Evolutionary conservation across 2,329 filamentous ascomycete species (phyloP).

Genomic region (Ascochyta lentis): DNA sequence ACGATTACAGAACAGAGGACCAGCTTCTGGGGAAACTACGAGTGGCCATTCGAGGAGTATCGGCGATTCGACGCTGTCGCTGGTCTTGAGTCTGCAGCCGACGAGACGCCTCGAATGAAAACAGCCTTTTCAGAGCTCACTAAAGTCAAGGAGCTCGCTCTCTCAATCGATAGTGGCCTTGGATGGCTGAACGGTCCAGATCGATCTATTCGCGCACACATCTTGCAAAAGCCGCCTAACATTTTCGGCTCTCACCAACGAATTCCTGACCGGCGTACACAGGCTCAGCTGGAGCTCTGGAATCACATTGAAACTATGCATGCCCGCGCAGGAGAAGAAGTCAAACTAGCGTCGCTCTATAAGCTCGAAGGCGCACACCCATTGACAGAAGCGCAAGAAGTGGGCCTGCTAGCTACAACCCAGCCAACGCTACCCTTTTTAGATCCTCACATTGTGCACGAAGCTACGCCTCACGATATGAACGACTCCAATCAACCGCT

Average conservation of each 20-base stretch:
- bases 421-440: slow-evolving; percentile 42
- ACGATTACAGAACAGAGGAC: slow-evolving; percentile 60
- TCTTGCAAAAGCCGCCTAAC: slow-evolving; percentile 51
- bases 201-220: slow-evolving; percentile 56
- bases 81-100: slow-evolving; percentile 67
- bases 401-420: slow-evolving; percentile 15
- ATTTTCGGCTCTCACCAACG: slow-evolving; percentile 56
- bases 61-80: slow-evolving; percentile 66
- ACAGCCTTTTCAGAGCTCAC: slow-evolving; percentile 64
- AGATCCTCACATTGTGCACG: slow-evolving; percentile 36
- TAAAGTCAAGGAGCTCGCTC: slow-evolving; percentile 66
- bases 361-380: slow-evolving; percentile 29
- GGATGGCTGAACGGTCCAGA: slow-evolving; percentile 72
- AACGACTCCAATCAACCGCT: slow-evolving; percentile 26
- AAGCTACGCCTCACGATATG: slow-evolving; percentile 32
- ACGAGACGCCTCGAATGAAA: slow-evolving; percentile 68
- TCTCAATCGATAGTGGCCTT: slow-evolving; percentile 71
- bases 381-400: slow-evolving; percentile 23
- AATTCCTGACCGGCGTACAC: slow-evolving; percentile 48
- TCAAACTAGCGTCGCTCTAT: slow-evolving; percentile 40
- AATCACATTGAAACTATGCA: slow-evolving; percentile 36
- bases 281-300: slow-evolving; percentile 49
- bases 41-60: slow-evolving; percentile 68
- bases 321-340: slow-evolving; percentile 23
- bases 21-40: slow-evolving; percentile 69